Evolutionary conservation across 805 yeast species (phyloP).

Genomic region (Lipomyces sp.): DNA sequence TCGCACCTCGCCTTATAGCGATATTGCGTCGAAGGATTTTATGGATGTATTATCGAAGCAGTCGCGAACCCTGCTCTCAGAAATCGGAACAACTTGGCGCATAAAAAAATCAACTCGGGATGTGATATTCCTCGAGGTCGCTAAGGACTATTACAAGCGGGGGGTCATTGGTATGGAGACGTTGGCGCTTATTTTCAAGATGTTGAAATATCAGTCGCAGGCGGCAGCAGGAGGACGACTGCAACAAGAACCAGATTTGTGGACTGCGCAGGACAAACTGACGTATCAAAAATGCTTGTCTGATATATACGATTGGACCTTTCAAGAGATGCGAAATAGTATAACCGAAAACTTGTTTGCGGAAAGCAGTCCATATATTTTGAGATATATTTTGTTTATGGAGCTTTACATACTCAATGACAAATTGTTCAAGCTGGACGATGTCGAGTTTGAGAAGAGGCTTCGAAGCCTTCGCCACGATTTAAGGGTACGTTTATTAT

Average conservation of each 20-base stretch:
- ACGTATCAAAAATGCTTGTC: constrained; percentile 6
- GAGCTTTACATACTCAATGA: constrained; percentile 11
- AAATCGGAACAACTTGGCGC: constrained; percentile 58
- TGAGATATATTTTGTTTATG: constrained; percentile 4
- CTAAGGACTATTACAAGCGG: constrained; percentile 38
- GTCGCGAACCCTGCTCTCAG: constrained; percentile 44
- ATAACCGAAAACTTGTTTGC: not conserved
- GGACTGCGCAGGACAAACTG: constrained; percentile 20
- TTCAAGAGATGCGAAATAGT: not conserved
- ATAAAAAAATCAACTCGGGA: constrained; percentile 51
- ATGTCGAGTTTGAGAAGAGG: constrained; percentile 7
- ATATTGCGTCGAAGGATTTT: constrained; percentile 12
- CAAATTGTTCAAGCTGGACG: constrained; percentile 10
- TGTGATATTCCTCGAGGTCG: constrained; percentile 51
- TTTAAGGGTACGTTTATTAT: not conserved
- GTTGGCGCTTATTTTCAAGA: not conserved
- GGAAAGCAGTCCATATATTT: not conserved
- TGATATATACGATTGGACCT: not conserved
- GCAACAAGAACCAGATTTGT: not conserved
- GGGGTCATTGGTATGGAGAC: not conserved
- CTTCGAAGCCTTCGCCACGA: not conserved
- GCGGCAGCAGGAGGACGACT: too few species aligned
- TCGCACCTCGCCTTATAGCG: not conserved
- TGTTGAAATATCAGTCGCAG: not conserved
- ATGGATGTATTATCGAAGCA: constrained; percentile 43